Base-by-base conservation (phyloP, 176 grass and related monocot species). In the maize (Zea mays) region DNA sequence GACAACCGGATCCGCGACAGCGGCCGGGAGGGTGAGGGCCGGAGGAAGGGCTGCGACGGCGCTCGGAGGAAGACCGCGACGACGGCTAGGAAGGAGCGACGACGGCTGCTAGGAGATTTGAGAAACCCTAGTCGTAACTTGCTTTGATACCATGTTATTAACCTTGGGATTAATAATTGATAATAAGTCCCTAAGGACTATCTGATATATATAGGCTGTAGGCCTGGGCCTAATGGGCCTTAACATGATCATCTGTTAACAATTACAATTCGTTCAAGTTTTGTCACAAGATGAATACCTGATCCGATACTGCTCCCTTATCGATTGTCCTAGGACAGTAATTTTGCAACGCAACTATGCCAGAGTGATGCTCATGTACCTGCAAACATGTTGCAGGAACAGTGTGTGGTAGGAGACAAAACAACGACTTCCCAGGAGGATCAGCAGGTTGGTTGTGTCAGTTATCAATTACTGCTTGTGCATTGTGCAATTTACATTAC, bases 321-420 rank as follows among this genome's bases (percentile, higher is more conserved):
- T 45, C 63, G 48, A 55, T 62, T 68, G 13, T 70, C 14, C n/a
- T 63, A 76, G 33, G 10, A 52, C 6, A 13, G 44, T 65, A 64
- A 51, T 60, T 75, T 45, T 83, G 41, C 71, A 69, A 71, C 69
- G 78, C 39, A 71, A 16, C 13, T 74, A 57, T 93, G 65, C 52
- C 70, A 83, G 49, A 82, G 70, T 83, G 74, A n/a, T 0, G 1
- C 59, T 90, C 71, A 81, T 84, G 42, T 69, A 77, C 21, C 8
- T 84, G 81, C 44, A 79, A 86, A 70, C 17, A 69, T 76, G 46
- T 21, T 87, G 76, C 80, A 93, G 82, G 88, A 88, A 17, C 69
- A 77, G 62, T 70, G 63, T 40, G 58, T 69, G 42, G 63, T 42
- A 58, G 78, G 55, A 57, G 83, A 76, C 52, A 75, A 73, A 80